Conservation (phyloP, 2,329 filamentous ascomycete species). For the Aureobasidium sp. region DNA sequence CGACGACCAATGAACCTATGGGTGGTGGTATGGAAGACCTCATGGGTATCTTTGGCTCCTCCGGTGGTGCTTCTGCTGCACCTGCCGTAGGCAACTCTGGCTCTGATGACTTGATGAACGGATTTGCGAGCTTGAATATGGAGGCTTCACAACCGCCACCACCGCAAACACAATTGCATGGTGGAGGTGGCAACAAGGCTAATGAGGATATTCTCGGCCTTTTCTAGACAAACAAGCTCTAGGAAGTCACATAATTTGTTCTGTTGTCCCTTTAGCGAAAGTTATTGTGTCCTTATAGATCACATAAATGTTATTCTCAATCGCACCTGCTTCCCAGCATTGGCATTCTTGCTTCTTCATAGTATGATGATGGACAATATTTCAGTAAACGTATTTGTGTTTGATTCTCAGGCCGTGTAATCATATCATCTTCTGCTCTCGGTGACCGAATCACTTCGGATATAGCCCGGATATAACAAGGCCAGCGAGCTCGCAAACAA, state of each 20-base stretch:
- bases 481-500: neutral
- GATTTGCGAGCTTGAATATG: constrained; percentile 75
- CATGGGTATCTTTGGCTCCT: constrained; percentile 56
- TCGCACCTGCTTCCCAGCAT: neutral
- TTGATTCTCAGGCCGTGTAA: too few relatives aligned
- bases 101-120: constrained; percentile 60
- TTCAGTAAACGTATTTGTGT: too few relatives aligned
- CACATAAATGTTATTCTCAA: neutral
- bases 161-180: constrained; percentile 49
- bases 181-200: constrained; percentile 45
- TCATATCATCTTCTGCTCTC: neutral
- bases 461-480: neutral
- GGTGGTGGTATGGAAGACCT: constrained; percentile 66
- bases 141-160: constrained; percentile 55
- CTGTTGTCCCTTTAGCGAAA: neutral
- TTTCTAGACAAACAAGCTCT: neutral
- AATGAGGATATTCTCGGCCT: constrained; percentile 15
- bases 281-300: neutral
- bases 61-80: constrained; percentile 20
- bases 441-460: neutral
- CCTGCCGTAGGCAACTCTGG: constrained; percentile 22
- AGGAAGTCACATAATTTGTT: neutral
- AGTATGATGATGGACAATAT: neutral
- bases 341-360: neutral
- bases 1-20: constrained; percentile 37